phyloP scores from a whole-genome alignment of 176 grass and related monocot genomes.

The Musa itinerans region DNA sequence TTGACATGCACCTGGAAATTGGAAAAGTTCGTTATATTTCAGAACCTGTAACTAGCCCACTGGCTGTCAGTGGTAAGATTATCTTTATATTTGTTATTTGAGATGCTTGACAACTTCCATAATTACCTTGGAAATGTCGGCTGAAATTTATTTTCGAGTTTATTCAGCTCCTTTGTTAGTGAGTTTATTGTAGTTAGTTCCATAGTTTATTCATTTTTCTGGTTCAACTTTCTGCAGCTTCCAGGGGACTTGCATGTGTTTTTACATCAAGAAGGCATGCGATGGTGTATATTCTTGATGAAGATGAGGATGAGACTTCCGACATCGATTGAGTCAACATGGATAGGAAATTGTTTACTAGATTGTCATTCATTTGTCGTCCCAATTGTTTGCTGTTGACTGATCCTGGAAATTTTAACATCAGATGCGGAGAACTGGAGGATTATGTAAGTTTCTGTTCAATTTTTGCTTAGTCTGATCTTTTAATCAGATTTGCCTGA shows the following conservation, averaged over 20 bases:
- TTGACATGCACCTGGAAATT: conserved; percentile 38
- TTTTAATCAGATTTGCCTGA: too few species aligned
- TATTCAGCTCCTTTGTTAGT: not conserved
- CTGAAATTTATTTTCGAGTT: not conserved
- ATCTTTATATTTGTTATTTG: conserved; percentile 22
- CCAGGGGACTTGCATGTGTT: conserved; percentile 76
- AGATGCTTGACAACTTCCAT: conserved; percentile 3
- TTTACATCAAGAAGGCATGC: conserved; percentile 64
- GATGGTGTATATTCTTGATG: conserved; percentile 89
- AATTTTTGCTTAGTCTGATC: too few species aligned
- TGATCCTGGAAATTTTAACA: too few species aligned
- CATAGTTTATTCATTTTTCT: not conserved
- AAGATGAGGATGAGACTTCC: conserved; percentile 63
- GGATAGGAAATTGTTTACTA: too few species aligned
- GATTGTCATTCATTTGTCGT: too few species aligned
- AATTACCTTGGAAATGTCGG: not conserved
- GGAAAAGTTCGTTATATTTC: conserved; percentile 74
- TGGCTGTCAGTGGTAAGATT: conserved; percentile 84
- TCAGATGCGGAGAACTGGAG: too few species aligned
- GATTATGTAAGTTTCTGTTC: too few species aligned
- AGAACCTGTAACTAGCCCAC: conserved; percentile 43
- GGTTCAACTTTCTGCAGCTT: conserved; percentile 40
- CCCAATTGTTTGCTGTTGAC: too few species aligned
- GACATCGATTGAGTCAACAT: conserved; percentile 51
- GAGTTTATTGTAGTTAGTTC: not conserved